These are phyloP conservation scores for Aspergillus thermomutatus DNA, from an alignment of 2,329 filamentous ascomycete genomes.

Conservation along the genomic window DNA sequence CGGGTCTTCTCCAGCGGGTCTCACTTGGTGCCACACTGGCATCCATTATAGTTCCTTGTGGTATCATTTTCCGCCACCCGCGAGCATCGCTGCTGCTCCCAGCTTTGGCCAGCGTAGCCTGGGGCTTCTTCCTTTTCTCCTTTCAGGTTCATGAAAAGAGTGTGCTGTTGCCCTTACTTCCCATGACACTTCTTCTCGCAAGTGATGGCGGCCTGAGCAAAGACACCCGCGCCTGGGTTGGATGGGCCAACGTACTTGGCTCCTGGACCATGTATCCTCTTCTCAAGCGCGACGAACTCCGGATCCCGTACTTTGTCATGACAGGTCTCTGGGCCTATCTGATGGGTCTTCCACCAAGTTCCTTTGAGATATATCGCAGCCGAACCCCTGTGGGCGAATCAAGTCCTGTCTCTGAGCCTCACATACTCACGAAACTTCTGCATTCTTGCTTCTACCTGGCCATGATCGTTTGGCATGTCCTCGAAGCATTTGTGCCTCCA, in stretches of 20 bases:
- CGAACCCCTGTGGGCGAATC: conserved; percentile 34
- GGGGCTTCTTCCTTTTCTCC: conserved; percentile 97
- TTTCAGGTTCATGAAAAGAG: conserved; percentile 99
- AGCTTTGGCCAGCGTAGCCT: conserved; percentile 78
- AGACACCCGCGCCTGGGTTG: conserved; percentile 80
- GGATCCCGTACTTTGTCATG: conserved; percentile 79
- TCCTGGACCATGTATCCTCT: conserved; percentile 94
- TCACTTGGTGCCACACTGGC: conserved; percentile 72
- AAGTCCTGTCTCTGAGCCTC: conserved; percentile 45
- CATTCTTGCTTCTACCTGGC: conserved; percentile 72
- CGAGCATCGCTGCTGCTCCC: conserved; percentile 73
- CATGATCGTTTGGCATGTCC: conserved; percentile 79
- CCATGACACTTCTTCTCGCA: conserved; percentile 85
- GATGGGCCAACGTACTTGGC: conserved; percentile 88
- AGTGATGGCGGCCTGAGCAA: conserved; percentile 73
- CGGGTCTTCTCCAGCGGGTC: conserved; percentile 68
- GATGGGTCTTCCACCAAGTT: conserved; percentile 77
- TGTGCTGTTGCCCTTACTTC: conserved; percentile 83
- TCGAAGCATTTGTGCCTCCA: conserved; percentile 65
- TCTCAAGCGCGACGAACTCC: conserved; percentile 77
- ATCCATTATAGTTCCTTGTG: conserved; percentile 74
- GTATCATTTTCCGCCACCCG: conserved; percentile 75
- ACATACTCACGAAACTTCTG: conserved; percentile 62
- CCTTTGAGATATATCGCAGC: conserved; percentile 63
- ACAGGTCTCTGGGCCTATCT: conserved; percentile 89